Evolutionary conservation across 139 green algal species (phyloP).

Genomic region (Monoraphidium neglectum): DNA sequence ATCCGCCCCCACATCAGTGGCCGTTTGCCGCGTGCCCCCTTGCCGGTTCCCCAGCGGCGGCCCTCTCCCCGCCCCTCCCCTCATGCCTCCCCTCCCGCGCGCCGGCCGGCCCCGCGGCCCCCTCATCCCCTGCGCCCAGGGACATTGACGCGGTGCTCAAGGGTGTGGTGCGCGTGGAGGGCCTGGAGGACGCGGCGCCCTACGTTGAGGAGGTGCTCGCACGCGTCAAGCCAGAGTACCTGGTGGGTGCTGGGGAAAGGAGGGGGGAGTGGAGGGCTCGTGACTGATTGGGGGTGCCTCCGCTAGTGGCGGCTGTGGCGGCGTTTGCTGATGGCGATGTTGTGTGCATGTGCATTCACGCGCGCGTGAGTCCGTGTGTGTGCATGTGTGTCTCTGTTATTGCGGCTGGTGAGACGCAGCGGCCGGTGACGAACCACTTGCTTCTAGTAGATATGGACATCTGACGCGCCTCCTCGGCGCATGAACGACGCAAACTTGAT

Average conservation of each 20-base stretch:
- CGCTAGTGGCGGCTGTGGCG: too few relatives aligned
- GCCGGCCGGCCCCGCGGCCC: too few relatives aligned
- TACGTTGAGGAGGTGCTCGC: slow-evolving; percentile 78
- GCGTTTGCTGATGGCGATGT: background rate
- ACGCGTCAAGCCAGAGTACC: slow-evolving; percentile 87
- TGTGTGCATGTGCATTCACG: background rate
- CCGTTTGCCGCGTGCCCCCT: too few relatives aligned
- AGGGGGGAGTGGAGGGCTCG: background rate
- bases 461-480: slow-evolving; percentile 37
- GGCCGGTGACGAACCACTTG: background rate
- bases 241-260: slow-evolving; percentile 48
- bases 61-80: too few relatives aligned
- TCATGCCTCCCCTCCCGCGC: too few relatives aligned
- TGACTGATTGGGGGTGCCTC: too few relatives aligned
- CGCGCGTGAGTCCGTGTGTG: background rate
- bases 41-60: too few relatives aligned
- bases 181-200: slow-evolving; percentile 90
- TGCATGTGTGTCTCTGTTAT: background rate
- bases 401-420: background rate
- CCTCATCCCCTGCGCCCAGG: too few relatives aligned
- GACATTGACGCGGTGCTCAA: slow-evolving; percentile 95
- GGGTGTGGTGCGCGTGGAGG: slow-evolving; percentile 94
- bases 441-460: slow-evolving; percentile 67
- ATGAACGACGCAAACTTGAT: slow-evolving; percentile 49
- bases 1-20: too few relatives aligned